Evolutionary conservation across 805 yeast species (phyloP), one percentile per base, ranked within the genome.

Genomic region (Schizosaccharomyces osmophilus): DNA sequence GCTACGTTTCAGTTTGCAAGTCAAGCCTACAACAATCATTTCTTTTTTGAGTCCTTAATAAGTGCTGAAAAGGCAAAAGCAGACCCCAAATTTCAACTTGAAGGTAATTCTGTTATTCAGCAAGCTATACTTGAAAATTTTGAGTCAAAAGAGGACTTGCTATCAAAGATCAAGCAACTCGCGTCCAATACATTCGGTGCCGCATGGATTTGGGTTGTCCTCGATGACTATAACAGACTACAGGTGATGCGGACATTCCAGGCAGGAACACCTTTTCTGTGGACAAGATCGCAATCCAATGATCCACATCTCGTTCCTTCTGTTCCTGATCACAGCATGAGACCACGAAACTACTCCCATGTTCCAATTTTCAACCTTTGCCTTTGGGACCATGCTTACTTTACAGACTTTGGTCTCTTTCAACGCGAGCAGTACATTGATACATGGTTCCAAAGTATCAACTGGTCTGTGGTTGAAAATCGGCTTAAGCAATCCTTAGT

Each of bases 161-260:
- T 84, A 66, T 80, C 85, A 1, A 76, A 86, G 59, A 71, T 93
- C 55, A 68, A 85, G 63, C 78, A 80, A 63, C 81, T 93, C 0
- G 87, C 90, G 9, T 72, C 75, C 60, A 78, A 83, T 4, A 79
- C 87, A 64, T 81, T 83, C 64, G 97, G 97, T 61, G 90, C 86
- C 70, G 98, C 97, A 2, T 82, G 78, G 72, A 84, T 89, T 11
- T 93, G 97, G 93, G 74, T 93, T 19, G 83, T 88, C 26, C 94
- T 90, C 62, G 72, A 75, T 70, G 70, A 70, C 11, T 65, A 65
- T 61, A 72, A 75, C 66, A 62, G 77, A 42, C 75, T 93, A 67
- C 82, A 80, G 60, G 74, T 93, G 8, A 72, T 86, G 62, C 85
- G 88, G 72, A 84, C 95, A n/a, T 87, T 87, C 72, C 87, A 87